Percentiles rank a stretch among this genome's conserved stretches.
Conservation (phyloP, 805 yeast genomes). For the Kodamaea fukazawae region DNA sequence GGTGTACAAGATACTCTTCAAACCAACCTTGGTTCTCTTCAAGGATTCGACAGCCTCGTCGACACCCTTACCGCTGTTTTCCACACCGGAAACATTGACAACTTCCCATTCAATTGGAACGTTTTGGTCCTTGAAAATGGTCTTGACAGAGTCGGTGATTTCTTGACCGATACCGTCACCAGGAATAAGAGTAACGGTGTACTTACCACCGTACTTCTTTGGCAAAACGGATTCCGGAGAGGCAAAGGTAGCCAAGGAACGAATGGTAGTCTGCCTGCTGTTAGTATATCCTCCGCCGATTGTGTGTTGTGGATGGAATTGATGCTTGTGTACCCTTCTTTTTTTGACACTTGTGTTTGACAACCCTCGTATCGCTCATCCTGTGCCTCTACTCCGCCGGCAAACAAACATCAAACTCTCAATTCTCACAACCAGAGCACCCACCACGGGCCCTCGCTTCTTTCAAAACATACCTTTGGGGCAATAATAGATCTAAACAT, state of each 20-base stretch:
- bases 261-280: constrained; percentile 28
- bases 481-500: constrained; percentile 23
- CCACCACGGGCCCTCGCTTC: neutral
- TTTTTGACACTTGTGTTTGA: too few species aligned
- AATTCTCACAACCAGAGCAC: too few species aligned
- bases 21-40: constrained; percentile 94
- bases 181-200: constrained; percentile 91
- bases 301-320: too few species aligned
- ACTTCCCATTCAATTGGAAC: constrained; percentile 93
- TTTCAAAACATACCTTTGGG: constrained; percentile 24
- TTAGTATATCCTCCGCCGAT: constrained; percentile 20
- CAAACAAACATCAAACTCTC: neutral
- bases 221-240: constrained; percentile 67
- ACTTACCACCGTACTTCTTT: constrained; percentile 91
- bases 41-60: constrained; percentile 84
- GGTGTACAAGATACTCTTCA: constrained; percentile 93
- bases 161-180: constrained; percentile 99
- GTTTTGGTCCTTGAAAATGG: constrained; percentile 80
- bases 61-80: constrained; percentile 58
- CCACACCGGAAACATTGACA: constrained; percentile 44
- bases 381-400: neutral
- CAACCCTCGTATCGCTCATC: neutral
- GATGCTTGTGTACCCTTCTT: too few species aligned
- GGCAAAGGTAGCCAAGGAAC: constrained; percentile 55
- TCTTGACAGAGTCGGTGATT: constrained; percentile 88